Conservation (phyloP, 345 rosid species). For the Lumnitzera littorea region DNA sequence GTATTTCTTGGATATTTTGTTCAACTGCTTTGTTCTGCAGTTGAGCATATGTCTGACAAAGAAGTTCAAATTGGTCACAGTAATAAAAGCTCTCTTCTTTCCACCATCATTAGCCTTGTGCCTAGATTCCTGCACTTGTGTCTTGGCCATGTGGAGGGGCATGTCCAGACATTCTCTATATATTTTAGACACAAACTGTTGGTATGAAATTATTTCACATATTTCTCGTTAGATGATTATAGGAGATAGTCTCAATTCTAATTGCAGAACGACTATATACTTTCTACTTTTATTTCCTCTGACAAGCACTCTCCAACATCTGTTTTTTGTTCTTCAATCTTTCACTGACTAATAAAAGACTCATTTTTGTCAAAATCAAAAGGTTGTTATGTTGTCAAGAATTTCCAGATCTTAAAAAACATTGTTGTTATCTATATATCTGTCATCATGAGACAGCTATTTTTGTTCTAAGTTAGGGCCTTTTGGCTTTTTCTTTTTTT, state of each 20-base stretch:
- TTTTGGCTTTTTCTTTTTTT: no score
- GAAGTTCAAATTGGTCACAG: conserved; percentile 24
- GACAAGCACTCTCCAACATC: no score
- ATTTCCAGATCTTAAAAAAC: no score
- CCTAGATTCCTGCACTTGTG: conserved; percentile 59
- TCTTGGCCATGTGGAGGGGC: conserved; percentile 36
- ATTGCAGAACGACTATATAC: no score
- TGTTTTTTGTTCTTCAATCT: no score
- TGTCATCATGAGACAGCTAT: no score
- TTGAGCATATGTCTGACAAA: conserved; percentile 27
- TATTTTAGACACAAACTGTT: conserved; percentile 77
- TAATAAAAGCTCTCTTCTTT: conserved; percentile 28
- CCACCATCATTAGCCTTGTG: conserved; percentile 30
- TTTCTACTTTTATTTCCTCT: no score
- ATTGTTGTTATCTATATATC: no score
- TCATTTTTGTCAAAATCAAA: no score
- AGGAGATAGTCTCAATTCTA: neutral
- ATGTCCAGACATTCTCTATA: conserved; percentile 21
- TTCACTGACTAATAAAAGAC: no score
- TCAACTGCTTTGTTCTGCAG: conserved; percentile 68
- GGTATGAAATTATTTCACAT: conserved; percentile 34
- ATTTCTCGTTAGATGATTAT: conserved; percentile 5
- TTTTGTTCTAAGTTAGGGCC: no score
- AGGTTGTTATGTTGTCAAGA: no score
- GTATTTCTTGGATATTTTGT: conserved; percentile 56